A percentile compares a stretch with the other conserved stretches of the same genome.
These are phyloP conservation scores for Yamadazyma philogaea DNA, from an alignment of 805 yeast genomes.

Conservation along the genomic window DNA sequence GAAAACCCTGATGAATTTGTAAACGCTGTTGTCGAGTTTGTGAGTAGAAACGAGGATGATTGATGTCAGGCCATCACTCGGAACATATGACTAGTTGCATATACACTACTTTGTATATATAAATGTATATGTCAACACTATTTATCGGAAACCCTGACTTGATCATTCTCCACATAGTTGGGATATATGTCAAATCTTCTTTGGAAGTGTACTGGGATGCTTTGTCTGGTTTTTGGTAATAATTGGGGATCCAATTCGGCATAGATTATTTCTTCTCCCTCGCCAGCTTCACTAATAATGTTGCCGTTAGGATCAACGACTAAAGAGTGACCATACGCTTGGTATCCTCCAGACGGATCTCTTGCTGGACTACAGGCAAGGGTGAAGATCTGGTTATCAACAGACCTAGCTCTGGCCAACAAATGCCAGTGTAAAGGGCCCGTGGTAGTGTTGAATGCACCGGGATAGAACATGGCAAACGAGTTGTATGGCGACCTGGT, in stretches of 20 bases:
- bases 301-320: constrained; percentile 43
- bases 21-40: constrained; percentile 57
- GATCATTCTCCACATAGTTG: constrained; percentile 30
- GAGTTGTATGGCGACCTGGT: constrained; percentile 57
- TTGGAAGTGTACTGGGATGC: constrained; percentile 43
- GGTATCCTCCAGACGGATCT: constrained; percentile 50
- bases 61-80: too few relatives aligned
- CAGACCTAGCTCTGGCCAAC: constrained; percentile 68
- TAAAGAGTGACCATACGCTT: constrained; percentile 45
- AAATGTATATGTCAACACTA: too few relatives aligned
- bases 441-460: constrained; percentile 80
- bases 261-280: constrained; percentile 41
- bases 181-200: constrained; percentile 42
- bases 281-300: constrained; percentile 45
- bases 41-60: constrained; percentile 46
- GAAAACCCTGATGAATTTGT: constrained; percentile 82
- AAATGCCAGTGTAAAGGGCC: constrained; percentile 85
- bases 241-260: constrained; percentile 40
- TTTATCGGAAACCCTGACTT: constrained; percentile 26
- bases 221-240: constrained; percentile 38
- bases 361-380: constrained; percentile 88
- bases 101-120: too few relatives aligned
- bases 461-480: constrained; percentile 77
- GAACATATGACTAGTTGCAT: too few relatives aligned
- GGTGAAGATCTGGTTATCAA: constrained; percentile 71